Percentiles rank a stretch among this genome's conserved stretches.
phyloP scores from a whole-genome alignment of 1,139 yeast genomes.

The Zygosaccharomyces pseudobailii region DNA sequence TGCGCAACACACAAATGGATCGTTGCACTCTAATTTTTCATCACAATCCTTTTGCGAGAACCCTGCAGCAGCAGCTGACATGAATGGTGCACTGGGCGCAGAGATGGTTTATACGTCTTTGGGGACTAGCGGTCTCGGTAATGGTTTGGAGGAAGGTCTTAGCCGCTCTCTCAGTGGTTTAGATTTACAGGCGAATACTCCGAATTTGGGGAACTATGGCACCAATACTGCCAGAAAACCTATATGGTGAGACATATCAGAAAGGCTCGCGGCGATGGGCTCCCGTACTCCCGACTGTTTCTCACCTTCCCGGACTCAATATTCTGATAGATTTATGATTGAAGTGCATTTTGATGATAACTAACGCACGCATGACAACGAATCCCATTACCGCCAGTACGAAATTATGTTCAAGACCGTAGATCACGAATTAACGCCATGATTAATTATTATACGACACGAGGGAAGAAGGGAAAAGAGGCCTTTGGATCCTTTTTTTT shows the following conservation, averaged over 20 bases:
- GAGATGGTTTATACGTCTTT: conserved; percentile 18
- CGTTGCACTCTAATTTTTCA: conserved; percentile 33
- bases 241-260: conserved; percentile 9
- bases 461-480: neutral
- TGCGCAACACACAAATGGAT: conserved; percentile 34
- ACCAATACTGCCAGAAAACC: conserved; percentile 11
- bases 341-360: conserved; percentile 9
- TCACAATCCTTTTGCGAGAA: conserved; percentile 30
- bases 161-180: conserved; percentile 33
- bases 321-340: conserved; percentile 12
- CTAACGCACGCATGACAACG: conserved; percentile 11
- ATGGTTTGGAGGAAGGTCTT: conserved; percentile 30
- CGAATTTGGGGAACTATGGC: conserved; percentile 4
- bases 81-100: conserved; percentile 11
- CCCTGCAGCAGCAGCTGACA: conserved; percentile 9
- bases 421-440: conserved; percentile 4
- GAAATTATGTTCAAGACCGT: conserved; percentile 1
- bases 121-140: conserved; percentile 18
- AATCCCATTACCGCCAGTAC: conserved; percentile 7
- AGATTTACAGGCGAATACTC: conserved; percentile 23
- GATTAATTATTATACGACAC: neutral
- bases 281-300: neutral
- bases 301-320: neutral
- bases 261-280: neutral
- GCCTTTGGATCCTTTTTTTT: neutral